Base-by-base conservation (phyloP, 2,329 filamentous ascomycete species). In the Fusarium camptoceras region DNA sequence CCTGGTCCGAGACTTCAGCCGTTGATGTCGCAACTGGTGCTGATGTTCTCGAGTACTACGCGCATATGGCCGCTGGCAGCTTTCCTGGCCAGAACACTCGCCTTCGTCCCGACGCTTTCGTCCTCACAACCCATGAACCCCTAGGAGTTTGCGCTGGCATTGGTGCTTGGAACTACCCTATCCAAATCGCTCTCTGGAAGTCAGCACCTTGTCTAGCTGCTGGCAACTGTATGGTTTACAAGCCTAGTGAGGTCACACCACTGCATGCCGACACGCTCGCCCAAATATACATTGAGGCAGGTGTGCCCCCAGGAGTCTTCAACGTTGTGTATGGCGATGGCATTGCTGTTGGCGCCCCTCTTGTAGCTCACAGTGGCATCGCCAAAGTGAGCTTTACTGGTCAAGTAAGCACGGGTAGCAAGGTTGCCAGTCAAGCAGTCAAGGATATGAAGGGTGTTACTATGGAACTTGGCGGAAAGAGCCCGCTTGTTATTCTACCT, bases 371-470 rank as follows among this genome's bases (percentile, higher is more conserved):
- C 77, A 87, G 88, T 0, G 83, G 81, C 50, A 90, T 97, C 74
- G 90, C 92, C 65, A 97, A 97, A 82, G 93, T 97, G 74, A 94
- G 91, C 76, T 97, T 97, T 82, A 97, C 94, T 0, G 94, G 94
- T 20, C 93, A 97, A 78, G 93, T 97, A 27, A 87, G 88, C 63
- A 97, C 94, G 0, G 94, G 94, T 16, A 88, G 88, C 80, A 95
- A 93, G 78, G 94, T 97, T 12, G 93, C 94, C 12, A 88, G 87
- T 44, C 84, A 90, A 37, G 94, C 94, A 5, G 91, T 92, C 2
- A 88, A 88, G 31, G 88, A 88, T 73, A 94, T 97, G 91, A 97
- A 97, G 81, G 94, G 94, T 77, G 91, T 96, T 50, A 97, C 94
- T 22, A 94, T 97, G 92, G 94, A 97, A 81, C 86, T 97, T 0